These are phyloP conservation scores for Bombardia bombarda DNA, from an alignment of 495 filamentous ascomycete species.

Conservation along the genomic window DNA sequence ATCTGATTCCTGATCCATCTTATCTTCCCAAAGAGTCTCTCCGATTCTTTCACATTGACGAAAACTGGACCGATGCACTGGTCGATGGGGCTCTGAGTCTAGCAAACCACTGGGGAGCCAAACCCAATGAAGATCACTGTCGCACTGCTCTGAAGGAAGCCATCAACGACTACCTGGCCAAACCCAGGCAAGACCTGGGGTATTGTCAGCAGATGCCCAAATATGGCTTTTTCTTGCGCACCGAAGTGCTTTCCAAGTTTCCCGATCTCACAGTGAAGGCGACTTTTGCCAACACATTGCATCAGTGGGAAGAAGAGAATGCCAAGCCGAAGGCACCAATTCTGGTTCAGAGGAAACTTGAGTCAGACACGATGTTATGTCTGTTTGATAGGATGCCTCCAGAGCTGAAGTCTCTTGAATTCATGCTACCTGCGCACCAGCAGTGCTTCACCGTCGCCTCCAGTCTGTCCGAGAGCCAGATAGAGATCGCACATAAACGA, in stretches of 20 bases:
- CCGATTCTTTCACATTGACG: slow-evolving; percentile 40
- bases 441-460: slow-evolving; percentile 19
- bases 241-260: slow-evolving; percentile 3
- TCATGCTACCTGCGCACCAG: slow-evolving; percentile 28
- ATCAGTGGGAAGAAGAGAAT: neutral
- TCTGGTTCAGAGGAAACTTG: slow-evolving; percentile 12
- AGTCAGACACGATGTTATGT: slow-evolving; percentile 15
- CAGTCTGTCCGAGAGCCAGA: neutral
- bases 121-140: slow-evolving; percentile 16
- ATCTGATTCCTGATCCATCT: slow-evolving; percentile 28
- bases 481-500: neutral
- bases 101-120: slow-evolving; percentile 27
- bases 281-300: neutral
- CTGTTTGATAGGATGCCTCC: slow-evolving; percentile 5
- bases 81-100: slow-evolving; percentile 40
- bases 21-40: slow-evolving; percentile 32
- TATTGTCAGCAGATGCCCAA: slow-evolving; percentile 4
- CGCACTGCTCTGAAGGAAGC: slow-evolving; percentile 25
- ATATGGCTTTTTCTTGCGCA: slow-evolving; percentile 11
- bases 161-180: slow-evolving; percentile 19
- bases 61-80: slow-evolving; percentile 33
- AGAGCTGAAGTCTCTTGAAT: slow-evolving; percentile 1
- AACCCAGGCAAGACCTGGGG: slow-evolving; percentile 9
- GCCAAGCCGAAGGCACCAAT: slow-evolving; percentile 2
- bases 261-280: slow-evolving; percentile 10